Percentiles rank a stretch among this genome's conserved stretches.
phyloP scores from a whole-genome alignment of 768 basidiomycete genomes.

The Chalciporus chontae region DNA sequence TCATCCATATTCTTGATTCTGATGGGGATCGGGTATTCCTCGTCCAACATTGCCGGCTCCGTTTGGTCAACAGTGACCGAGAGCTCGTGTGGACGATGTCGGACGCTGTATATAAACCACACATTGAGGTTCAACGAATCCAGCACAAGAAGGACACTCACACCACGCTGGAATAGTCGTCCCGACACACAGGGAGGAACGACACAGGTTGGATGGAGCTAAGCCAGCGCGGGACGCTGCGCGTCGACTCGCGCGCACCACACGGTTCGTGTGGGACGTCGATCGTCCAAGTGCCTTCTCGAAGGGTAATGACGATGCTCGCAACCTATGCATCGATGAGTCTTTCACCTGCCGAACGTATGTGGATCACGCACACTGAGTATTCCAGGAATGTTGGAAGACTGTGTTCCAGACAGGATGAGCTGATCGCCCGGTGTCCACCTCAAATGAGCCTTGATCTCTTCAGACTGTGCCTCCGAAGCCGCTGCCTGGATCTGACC shows the following conservation, averaged over 20 bases:
- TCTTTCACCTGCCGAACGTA: neutral
- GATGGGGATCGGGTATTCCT: conserved; percentile 72
- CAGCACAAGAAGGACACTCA: conserved; percentile 30
- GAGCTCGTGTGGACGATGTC: conserved; percentile 59
- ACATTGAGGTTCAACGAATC: neutral
- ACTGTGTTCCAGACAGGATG: conserved; percentile 59
- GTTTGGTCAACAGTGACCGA: conserved; percentile 53
- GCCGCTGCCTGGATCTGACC: conserved; percentile 46
- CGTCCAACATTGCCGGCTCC: conserved; percentile 74
- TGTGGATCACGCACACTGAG: conserved; percentile 46
- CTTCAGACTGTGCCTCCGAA: conserved; percentile 12
- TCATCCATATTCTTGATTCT: conserved; percentile 71
- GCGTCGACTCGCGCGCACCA: conserved; percentile 31
- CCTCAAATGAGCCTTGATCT: conserved; percentile 42
- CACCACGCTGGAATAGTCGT: conserved; percentile 45
- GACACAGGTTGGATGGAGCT: conserved; percentile 48
- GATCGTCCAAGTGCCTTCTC: conserved; percentile 64
- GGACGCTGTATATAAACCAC: conserved; percentile 42
- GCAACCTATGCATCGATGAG: conserved; percentile 21
- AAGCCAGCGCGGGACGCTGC: conserved; percentile 49
- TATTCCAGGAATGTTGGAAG: conserved; percentile 45
- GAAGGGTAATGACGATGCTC: conserved; percentile 51
- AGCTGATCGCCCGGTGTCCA: conserved; percentile 56
- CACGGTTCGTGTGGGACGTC: conserved; percentile 54
- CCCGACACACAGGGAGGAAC: conserved; percentile 51